Evolutionary conservation across 129 eudicot species (phyloP).

Genomic region (Arctium lappa): DNA sequence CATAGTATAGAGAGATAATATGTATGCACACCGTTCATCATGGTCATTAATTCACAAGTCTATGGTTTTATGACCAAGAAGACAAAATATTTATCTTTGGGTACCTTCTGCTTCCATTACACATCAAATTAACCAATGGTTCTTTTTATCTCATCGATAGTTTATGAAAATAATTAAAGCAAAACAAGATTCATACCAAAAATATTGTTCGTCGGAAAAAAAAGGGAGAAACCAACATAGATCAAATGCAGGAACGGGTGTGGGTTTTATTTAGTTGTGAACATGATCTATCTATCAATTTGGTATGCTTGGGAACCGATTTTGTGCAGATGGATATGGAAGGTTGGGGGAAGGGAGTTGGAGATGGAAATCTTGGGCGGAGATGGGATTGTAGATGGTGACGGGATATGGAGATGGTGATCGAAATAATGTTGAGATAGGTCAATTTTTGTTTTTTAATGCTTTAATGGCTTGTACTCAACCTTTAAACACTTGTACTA

Average conservation of each 20-base stretch:
- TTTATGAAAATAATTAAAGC: neutral
- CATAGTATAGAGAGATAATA: too few relatives aligned
- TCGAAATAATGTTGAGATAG: neutral
- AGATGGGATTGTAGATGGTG: neutral
- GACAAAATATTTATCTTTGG: neutral
- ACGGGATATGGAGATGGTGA: neutral
- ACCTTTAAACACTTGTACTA: neutral
- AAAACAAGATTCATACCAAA: neutral
- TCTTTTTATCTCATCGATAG: neutral
- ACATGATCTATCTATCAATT: neutral
- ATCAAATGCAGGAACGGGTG: neutral
- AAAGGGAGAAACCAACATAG: neutral
- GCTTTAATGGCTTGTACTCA: neutral
- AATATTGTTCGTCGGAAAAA: neutral
- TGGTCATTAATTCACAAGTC: too few relatives aligned
- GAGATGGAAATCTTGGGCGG: neutral
- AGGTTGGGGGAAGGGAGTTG: neutral
- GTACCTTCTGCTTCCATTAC: too few relatives aligned
- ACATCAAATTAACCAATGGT: neutral
- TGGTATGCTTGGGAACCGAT: neutral
- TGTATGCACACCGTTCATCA: too few relatives aligned
- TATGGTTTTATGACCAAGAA: too few relatives aligned
- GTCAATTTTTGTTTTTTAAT: neutral
- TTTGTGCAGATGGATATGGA: neutral
- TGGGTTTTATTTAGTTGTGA: neutral